Conservation (phyloP, 768 basidiomycete species). For the Rhodosporidiobolus sp. region DNA sequence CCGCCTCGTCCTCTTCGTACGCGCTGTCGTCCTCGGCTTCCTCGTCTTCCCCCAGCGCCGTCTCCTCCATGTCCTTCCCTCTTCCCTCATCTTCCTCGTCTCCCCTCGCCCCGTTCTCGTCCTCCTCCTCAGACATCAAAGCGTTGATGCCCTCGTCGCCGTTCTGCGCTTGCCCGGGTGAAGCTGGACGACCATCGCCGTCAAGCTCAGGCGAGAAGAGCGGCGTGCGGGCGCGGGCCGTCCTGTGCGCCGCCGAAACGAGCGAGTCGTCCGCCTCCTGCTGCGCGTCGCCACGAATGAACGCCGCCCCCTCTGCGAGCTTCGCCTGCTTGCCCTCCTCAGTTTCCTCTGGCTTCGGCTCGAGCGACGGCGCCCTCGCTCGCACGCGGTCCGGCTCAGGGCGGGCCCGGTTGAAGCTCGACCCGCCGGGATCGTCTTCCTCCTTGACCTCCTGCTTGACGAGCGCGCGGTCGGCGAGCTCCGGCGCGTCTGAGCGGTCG, state of each 20-base stretch:
- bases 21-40: not conserved
- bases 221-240: not conserved
- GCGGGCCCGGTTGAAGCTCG: not conserved
- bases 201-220: not conserved
- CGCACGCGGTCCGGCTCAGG: not conserved
- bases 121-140: too few species aligned
- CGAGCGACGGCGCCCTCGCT: not conserved
- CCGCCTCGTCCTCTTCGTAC: not conserved
- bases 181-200: too few species aligned
- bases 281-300: not conserved
- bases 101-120: too few species aligned
- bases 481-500: not conserved
- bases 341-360: too few species aligned
- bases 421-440: not conserved
- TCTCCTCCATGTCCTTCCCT: too few species aligned
- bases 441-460: not conserved
- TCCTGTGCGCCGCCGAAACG: not conserved
- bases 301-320: not conserved
- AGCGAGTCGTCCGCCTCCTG: too few species aligned
- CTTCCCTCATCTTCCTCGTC: too few species aligned
- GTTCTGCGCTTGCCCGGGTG: too few species aligned
- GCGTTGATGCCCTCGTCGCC: too few species aligned
- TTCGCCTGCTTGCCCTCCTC: too few species aligned
- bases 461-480: too few species aligned
- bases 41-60: too few species aligned